A percentile compares a stretch with the other conserved stretches of the same genome.
Conservation (phyloP, 2,329 filamentous ascomycete species). For the Xylariaceae sp. region DNA sequence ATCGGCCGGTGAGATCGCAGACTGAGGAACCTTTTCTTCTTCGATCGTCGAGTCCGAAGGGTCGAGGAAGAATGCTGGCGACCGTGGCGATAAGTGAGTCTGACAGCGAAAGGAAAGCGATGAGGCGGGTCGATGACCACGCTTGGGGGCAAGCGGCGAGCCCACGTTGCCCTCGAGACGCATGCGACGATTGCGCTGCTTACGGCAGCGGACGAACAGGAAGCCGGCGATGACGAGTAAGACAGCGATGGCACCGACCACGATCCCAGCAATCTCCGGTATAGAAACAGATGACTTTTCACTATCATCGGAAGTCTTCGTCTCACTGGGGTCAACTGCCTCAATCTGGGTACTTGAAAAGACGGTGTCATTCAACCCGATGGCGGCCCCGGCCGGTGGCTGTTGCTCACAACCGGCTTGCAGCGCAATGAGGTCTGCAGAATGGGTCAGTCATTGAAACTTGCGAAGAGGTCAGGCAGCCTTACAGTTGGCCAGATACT, state of each 20-base stretch:
- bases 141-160: slow-evolving; percentile 1
- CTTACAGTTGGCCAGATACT: slow-evolving; percentile 48
- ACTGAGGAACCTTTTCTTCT: slow-evolving; percentile 22
- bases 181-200: slow-evolving; percentile 34
- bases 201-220: slow-evolving; percentile 42
- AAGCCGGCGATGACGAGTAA: slow-evolving; percentile 35
- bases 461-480: not conserved
- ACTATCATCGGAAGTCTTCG: slow-evolving; percentile 8
- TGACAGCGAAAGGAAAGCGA: slow-evolving; percentile 50
- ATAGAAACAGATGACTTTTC: slow-evolving; percentile 27
- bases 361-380: slow-evolving; percentile 42
- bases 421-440: slow-evolving; percentile 44
- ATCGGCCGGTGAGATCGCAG: not conserved
- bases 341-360: slow-evolving; percentile 34
- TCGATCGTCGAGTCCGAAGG: slow-evolving; percentile 16
- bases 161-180: slow-evolving; percentile 21
- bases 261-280: slow-evolving; percentile 41
- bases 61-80: slow-evolving; percentile 32
- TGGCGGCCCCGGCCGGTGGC: slow-evolving; percentile 30
- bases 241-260: slow-evolving; percentile 33
- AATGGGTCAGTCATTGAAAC: slow-evolving; percentile 4
- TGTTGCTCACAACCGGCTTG: slow-evolving; percentile 47
- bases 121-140: slow-evolving; percentile 35
- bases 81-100: slow-evolving; percentile 37
- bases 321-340: slow-evolving; percentile 29